Evolutionary conservation across 768 basidiomycete species (phyloP).

Genomic region (Tricholoma terreum): DNA sequence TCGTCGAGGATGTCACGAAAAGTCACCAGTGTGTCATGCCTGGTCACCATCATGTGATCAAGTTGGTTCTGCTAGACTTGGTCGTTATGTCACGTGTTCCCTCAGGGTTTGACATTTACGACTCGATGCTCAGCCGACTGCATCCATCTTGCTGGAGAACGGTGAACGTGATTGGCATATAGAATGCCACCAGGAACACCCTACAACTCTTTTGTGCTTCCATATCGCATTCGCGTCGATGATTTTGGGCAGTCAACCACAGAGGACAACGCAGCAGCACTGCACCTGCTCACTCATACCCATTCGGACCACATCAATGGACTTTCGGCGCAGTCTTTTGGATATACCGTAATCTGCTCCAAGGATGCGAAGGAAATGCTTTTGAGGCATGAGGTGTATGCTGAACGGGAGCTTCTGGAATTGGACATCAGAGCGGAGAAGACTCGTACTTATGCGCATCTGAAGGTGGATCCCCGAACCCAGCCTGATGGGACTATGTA

Average conservation of each 20-base stretch:
- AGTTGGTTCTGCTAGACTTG: too few species aligned
- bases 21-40: too few species aligned
- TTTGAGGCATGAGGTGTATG: conserved; percentile 68
- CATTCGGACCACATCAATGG: conserved; percentile 88
- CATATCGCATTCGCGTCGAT: conserved; percentile 86
- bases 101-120: background rate
- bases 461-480: conserved; percentile 53
- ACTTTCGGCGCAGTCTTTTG: conserved; percentile 72
- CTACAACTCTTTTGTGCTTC: conserved; percentile 69
- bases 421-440: conserved; percentile 48
- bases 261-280: conserved; percentile 36
- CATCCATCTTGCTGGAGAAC: background rate
- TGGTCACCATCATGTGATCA: too few species aligned
- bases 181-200: conserved; percentile 76
- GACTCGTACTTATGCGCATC: conserved; percentile 60
- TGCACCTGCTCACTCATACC: conserved; percentile 85
- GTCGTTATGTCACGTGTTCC: too few species aligned
- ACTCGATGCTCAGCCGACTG: background rate
- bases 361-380: conserved; percentile 85
- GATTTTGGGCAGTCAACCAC: conserved; percentile 54
- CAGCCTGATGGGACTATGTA: conserved; percentile 45
- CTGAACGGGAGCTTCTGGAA: conserved; percentile 58
- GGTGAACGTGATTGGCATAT: background rate
- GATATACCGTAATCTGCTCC: conserved; percentile 72
- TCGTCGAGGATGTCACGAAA: too few species aligned